A percentile compares a stretch with the other conserved stretches of the same genome.
Evolutionary conservation across 75 land plant genomes (phyloP).

Genomic region (Azolla pinnata): DNA sequence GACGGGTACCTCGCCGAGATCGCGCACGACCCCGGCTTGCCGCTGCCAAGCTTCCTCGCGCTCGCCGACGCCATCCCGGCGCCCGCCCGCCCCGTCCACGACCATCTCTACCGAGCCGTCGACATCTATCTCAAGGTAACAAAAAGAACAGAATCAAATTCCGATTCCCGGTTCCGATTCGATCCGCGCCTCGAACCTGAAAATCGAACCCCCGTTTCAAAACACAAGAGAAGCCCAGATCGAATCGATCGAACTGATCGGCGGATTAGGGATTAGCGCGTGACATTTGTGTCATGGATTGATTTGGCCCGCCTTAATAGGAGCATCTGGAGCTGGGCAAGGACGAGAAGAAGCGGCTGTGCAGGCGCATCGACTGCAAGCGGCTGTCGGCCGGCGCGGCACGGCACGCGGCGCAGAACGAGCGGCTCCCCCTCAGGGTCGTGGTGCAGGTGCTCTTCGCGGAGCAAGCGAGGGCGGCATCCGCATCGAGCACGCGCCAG

Average conservation of each 20-base stretch:
- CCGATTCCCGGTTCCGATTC: not conserved
- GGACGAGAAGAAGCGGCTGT: not conserved
- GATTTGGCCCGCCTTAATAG: no score
- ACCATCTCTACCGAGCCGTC: slow-evolving; percentile 70
- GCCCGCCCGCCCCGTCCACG: slow-evolving; percentile 43
- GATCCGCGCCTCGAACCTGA: not conserved
- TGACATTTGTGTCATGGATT: no score
- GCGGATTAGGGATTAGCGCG: no score
- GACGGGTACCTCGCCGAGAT: slow-evolving; percentile 61
- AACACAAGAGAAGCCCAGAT: no score
- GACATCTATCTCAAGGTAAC: slow-evolving; percentile 67
- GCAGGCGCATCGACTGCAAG: slow-evolving; percentile 5
- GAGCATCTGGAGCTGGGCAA: not conserved
- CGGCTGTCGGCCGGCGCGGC: slow-evolving; percentile 5
- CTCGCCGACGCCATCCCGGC: slow-evolving; percentile 46
- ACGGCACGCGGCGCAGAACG: slow-evolving; percentile 7
- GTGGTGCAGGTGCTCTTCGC: slow-evolving; percentile 11
- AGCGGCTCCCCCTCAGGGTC: slow-evolving; percentile 7
- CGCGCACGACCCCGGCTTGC: slow-evolving; percentile 39
- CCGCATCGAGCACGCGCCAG: no score
- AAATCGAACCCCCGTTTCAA: slow-evolving; percentile 11
- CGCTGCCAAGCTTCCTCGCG: slow-evolving; percentile 37
- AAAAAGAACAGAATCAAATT: no score
- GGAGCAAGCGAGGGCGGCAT: slow-evolving; percentile 1
- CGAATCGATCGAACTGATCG: no score